These are phyloP conservation scores for Asterophora lycoperdoides DNA, from an alignment of 768 basidiomycete species.

Conservation along the genomic window DNA sequence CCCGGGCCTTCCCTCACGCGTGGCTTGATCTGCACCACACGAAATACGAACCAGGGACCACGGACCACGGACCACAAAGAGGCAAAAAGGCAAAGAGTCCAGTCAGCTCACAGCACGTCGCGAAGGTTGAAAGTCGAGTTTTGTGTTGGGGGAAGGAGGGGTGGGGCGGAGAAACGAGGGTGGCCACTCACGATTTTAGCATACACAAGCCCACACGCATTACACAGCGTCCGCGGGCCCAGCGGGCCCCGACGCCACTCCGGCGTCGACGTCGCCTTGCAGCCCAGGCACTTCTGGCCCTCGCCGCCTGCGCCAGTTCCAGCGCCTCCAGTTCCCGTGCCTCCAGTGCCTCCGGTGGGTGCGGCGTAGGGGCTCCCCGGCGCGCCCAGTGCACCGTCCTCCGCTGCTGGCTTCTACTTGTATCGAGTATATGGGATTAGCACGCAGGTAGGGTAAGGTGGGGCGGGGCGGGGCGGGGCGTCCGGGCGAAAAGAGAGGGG, in stretches of 20 bases:
- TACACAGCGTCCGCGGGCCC: constrained; percentile 80
- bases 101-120: too few species aligned
- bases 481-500: too few species aligned
- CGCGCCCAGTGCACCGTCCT: too few species aligned
- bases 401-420: constrained; percentile 7
- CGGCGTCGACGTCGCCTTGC: constrained; percentile 79
- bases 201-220: constrained; percentile 83
- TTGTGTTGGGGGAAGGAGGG: background rate
- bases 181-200: constrained; percentile 81
- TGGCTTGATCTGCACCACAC: too few species aligned
- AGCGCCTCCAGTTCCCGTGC: background rate
- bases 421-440: too few species aligned
- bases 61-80: too few species aligned
- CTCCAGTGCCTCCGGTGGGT: background rate
- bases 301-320: constrained; percentile 34
- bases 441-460: too few species aligned
- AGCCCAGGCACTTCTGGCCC: constrained; percentile 76
- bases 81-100: too few species aligned
- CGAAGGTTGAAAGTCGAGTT: too few species aligned
- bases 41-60: too few species aligned
- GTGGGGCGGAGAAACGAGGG: background rate
- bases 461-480: background rate
- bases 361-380: background rate
- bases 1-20: too few species aligned
- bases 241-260: constrained; percentile 84